Evolutionary conservation across 2,329 filamentous ascomycete species (phyloP).

Genomic region (Fusarium ramigenum): DNA sequence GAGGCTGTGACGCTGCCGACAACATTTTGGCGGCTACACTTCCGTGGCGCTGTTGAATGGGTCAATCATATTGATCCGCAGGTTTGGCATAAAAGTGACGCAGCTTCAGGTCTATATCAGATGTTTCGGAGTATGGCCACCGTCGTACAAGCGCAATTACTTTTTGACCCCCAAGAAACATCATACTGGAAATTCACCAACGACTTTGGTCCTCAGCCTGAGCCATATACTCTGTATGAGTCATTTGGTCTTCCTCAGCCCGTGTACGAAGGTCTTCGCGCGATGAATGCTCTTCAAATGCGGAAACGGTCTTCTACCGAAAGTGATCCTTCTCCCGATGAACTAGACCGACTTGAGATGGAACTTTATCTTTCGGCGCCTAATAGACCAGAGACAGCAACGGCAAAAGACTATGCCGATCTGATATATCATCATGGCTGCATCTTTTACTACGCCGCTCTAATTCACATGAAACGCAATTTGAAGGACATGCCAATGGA

Average conservation of each 20-base stretch:
- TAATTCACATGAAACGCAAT: conserved; percentile 41
- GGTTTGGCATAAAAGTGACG: conserved; percentile 36
- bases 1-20: conserved; percentile 39
- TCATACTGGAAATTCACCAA: conserved; percentile 34
- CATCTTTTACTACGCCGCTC: conserved; percentile 37
- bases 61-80: conserved; percentile 41
- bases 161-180: conserved; percentile 28
- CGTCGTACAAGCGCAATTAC: conserved; percentile 33
- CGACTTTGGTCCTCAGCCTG: conserved; percentile 34
- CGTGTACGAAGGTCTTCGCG: conserved; percentile 31
- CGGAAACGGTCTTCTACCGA: conserved; percentile 12
- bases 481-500: conserved; percentile 32
- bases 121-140: conserved; percentile 41
- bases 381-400: conserved; percentile 13
- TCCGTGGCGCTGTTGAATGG: conserved; percentile 39
- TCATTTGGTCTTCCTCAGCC: conserved; percentile 36
- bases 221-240: conserved; percentile 31
- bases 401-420: conserved; percentile 30
- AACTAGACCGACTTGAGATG: conserved; percentile 35
- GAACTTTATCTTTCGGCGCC: conserved; percentile 36
- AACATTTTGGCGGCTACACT: conserved; percentile 37
- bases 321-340: conserved; percentile 1
- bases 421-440: conserved; percentile 40
- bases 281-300: conserved; percentile 34
- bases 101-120: conserved; percentile 36